Evolutionary conservation across 169 alveolate species (phyloP).

Genomic region (Cryptosporidium meleagridis): DNA sequence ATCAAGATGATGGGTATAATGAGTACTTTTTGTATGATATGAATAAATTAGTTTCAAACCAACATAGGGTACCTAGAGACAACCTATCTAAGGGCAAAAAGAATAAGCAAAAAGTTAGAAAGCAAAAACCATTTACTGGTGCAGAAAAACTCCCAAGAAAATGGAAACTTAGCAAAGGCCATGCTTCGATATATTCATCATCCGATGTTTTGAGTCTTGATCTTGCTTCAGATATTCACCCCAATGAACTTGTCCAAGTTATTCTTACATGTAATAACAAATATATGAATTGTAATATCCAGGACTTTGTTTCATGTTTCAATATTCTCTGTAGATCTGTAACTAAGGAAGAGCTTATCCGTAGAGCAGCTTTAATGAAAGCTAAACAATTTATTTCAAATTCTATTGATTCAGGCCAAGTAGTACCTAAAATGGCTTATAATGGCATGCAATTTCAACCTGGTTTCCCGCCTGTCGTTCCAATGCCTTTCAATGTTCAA

Average conservation of each 20-base stretch:
- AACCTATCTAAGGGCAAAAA: neutral
- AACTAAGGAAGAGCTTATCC: constrained; percentile 44
- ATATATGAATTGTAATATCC: constrained; percentile 54
- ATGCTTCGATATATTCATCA: constrained; percentile 51
- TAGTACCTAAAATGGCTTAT: neutral
- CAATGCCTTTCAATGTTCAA: neutral
- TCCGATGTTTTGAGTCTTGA: constrained; percentile 29
- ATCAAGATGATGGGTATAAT: neutral
- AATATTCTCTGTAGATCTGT: constrained; percentile 47
- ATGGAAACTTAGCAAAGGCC: constrained; percentile 67
- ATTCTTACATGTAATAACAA: constrained; percentile 51
- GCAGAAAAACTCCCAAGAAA: constrained; percentile 54
- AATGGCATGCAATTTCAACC: neutral
- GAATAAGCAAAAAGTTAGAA: neutral
- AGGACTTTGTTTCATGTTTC: constrained; percentile 57
- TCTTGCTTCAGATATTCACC: constrained; percentile 29
- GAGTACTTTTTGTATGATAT: constrained; percentile 31
- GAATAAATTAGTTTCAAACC: neutral
- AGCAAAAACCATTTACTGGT: constrained; percentile 18
- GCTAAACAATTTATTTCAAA: constrained; percentile 39
- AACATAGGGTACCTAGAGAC: neutral
- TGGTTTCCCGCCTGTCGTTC: neutral
- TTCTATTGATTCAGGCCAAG: constrained; percentile 25
- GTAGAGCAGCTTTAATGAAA: constrained; percentile 47
- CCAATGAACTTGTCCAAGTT: constrained; percentile 40